phyloP scores from a whole-genome alignment of 805 yeast species.

The Sugiyamaella boreocaroliniensis region DNA sequence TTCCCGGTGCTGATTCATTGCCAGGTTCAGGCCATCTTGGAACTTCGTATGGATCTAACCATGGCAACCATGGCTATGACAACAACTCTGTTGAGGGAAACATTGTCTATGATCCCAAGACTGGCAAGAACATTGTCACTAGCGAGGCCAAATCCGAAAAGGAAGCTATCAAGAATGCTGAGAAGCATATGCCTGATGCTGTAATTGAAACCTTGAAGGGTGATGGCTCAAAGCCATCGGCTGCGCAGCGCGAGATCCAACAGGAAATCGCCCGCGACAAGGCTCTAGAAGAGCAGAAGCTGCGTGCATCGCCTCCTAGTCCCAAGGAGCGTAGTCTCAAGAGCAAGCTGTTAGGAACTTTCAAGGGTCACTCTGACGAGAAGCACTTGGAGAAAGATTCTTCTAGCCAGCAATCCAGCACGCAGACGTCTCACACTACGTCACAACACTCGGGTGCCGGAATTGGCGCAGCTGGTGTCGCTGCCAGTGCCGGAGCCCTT shows the following conservation, averaged over 20 bases:
- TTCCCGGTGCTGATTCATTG: background rate
- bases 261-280: background rate
- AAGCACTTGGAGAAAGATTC: background rate
- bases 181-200: conserved; percentile 5
- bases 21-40: background rate
- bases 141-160: conserved; percentile 1
- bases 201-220: background rate
- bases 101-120: conserved; percentile 3
- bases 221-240: background rate
- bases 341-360: background rate
- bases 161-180: background rate
- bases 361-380: background rate
- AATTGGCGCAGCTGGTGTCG: background rate
- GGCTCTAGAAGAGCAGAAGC: background rate
- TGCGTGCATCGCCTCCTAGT: background rate
- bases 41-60: background rate
- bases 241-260: background rate
- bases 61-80: background rate
- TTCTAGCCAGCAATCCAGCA: background rate
- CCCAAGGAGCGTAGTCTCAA: background rate
- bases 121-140: conserved; percentile 2
- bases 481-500: background rate
- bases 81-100: background rate
- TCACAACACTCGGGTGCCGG: background rate
- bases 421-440: background rate